Evolutionary conservation across 331 rosid species (phyloP), one percentile per base, ranked within the genome.

Genomic region (Malus hybrid): DNA sequence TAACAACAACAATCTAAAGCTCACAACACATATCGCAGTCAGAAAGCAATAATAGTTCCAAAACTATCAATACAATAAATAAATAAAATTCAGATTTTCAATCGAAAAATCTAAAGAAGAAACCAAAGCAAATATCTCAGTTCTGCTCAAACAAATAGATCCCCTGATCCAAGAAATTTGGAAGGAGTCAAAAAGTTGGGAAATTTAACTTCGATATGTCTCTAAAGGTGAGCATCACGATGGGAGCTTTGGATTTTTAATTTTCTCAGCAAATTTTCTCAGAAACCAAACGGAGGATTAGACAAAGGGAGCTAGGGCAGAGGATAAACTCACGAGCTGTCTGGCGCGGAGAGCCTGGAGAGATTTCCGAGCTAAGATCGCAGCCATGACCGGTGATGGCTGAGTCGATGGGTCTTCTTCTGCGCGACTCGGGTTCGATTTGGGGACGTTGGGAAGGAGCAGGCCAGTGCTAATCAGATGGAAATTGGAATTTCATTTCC

Each of bases 341-440:
- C 93, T 89, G 75, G 91, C 60, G 11, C 96, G 92, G 73, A 94
- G 91, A 77, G 96, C 90, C 54, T 86, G 89, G 72, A 94, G 88
- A 36, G 99, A 94, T 74, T 92, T 94, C 69, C 96, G 91, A 82
- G 99, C 99, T 63, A 94, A 80, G 80, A 86, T 73, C 67, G 96
- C 93, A 79, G 97, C 97, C 99, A 92, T 94, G 46, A 52, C 42
- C 24, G 76, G 73, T 12, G 64, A 46, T 62, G 76, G 56, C 80
- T 32, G 57, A 70, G 78, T 13, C 79, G 79, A 31, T 13, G 64
- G 33, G 64, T 3, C 42, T 19, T 36, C 50, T 48, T 19, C 67
- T 62, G 15, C 24, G 56, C 27, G 34, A 69, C 75, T 48, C 10
- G 73, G 52, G 19, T 42, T 71, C 48, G 76, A 67, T 61, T 69